Conservation (phyloP, 1,284 basidiomycete species). For the Leccinum fallax region DNA sequence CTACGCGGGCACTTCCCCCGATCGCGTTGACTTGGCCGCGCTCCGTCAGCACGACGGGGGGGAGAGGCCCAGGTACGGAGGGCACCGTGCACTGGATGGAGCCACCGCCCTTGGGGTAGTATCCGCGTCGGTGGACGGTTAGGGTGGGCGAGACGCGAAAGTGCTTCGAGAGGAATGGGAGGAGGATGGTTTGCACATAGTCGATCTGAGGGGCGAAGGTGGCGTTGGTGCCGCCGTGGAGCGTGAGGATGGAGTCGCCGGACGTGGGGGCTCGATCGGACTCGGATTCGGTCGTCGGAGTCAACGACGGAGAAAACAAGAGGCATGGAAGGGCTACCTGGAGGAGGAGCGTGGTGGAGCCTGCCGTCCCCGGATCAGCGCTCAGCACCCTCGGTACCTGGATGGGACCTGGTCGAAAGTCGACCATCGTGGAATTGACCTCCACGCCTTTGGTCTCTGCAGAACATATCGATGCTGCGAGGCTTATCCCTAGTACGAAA, state of each 20-base stretch:
- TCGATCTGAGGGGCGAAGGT: conserved; percentile 69
- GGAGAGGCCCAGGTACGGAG: conserved; percentile 44
- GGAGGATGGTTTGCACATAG: conserved; percentile 60
- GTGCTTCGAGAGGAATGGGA: conserved; percentile 63
- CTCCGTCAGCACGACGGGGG: conserved; percentile 49
- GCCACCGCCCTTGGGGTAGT: conserved; percentile 72
- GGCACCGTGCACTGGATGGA: conserved; percentile 50
- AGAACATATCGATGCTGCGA: conserved; percentile 59
- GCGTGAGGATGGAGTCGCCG: conserved; percentile 46
- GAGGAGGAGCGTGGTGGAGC: conserved; percentile 66
- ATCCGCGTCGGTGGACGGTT: conserved; percentile 56
- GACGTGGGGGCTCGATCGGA: conserved; percentile 2
- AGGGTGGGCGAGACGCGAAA: conserved; percentile 52
- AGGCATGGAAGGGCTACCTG: conserved; percentile 72
- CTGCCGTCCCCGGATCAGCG: conserved; percentile 69
- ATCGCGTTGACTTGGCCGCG: conserved; percentile 55
- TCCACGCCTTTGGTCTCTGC: conserved; percentile 53
- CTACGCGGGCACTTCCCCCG: conserved; percentile 61
- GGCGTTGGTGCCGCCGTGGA: conserved; percentile 73
- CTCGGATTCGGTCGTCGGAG: not conserved
- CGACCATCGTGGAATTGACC: conserved; percentile 51
- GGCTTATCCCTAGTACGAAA: conserved; percentile 51
- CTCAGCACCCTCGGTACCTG: conserved; percentile 46
- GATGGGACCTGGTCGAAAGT: conserved; percentile 53
- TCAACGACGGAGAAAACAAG: conserved; percentile 47